A percentile compares a stretch with the other conserved stretches of the same genome.
Evolutionary conservation across 176 grass and related monocot species (phyloP).

Genomic region (Phragmites australis): DNA sequence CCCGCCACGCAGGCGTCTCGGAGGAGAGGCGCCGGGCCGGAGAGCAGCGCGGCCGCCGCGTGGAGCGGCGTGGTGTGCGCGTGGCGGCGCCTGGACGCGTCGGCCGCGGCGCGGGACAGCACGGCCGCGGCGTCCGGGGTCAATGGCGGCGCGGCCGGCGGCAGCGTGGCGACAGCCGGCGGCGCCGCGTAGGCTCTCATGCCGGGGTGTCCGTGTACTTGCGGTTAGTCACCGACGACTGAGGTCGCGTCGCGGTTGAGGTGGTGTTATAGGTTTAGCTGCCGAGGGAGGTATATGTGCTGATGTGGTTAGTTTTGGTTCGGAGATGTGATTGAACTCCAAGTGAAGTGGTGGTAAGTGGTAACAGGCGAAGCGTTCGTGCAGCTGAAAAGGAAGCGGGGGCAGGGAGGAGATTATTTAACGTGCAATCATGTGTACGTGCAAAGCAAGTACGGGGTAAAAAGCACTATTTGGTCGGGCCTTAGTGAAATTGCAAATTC

Average conservation of each 20-base stretch:
- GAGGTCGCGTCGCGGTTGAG: constrained; percentile 5
- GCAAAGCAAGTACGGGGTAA: constrained; percentile 11
- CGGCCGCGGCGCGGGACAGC: constrained; percentile 51
- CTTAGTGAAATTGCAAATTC: no score
- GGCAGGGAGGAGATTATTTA: constrained; percentile 37
- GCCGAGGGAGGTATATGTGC: constrained; percentile 2
- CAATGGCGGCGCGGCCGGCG: constrained; percentile 52
- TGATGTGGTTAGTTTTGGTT: constrained; percentile 32
- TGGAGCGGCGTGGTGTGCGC: constrained; percentile 81
- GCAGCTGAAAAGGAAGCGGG: constrained; percentile 37
- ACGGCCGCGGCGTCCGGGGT: constrained; percentile 66
- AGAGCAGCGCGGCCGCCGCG: constrained; percentile 66
- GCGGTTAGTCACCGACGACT: constrained; percentile 2
- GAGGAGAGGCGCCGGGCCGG: constrained; percentile 60
- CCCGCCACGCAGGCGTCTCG: constrained; percentile 59
- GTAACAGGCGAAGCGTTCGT: constrained; percentile 27
- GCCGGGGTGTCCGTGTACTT: neutral
- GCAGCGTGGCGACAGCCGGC: constrained; percentile 40
- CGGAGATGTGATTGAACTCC: constrained; percentile 10
- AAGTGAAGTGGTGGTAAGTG: neutral
- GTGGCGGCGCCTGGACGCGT: constrained; percentile 68
- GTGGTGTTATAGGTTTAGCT: constrained; percentile 38
- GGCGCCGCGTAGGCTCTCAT: constrained; percentile 57
- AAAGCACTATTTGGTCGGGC: no score
- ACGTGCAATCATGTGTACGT: constrained; percentile 38